Evolutionary conservation across 352 stramenopile genomes (phyloP), one percentile per base, ranked within the genome.

Genomic region (Globisporangium carolinianum): DNA sequence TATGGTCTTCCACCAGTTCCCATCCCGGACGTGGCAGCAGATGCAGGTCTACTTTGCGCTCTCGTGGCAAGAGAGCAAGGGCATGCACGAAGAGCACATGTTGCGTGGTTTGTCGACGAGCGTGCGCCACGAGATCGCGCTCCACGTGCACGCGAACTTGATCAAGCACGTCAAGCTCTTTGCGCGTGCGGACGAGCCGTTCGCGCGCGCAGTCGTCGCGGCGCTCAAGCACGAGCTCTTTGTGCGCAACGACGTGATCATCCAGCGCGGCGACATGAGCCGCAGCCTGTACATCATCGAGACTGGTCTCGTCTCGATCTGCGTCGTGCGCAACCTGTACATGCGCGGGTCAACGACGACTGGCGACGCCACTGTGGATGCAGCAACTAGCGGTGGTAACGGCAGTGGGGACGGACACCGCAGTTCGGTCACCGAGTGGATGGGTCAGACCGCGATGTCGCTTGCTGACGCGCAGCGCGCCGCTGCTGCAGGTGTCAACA

Each of bases 41-140:
- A 88, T 89, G 79, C 76, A 89, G 54, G 65, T 86, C 6, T 91
- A 88, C 60, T 88, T 89, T 55, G 67, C 76, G 11, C 63, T 89
- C 1, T 76, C 72, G 43, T 89, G 81, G 81, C 65, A 79, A 8
- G 75, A 88, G 47, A 88, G 70, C 67, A 81, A 86, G 24, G 81
- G 81, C 9, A 78, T 84, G 48, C 69, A 76, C 46, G 79, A 89
- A 51, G 67, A 79, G 9, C 61, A 86, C 35, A 64, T 82, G 47
- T 64, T 91, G 2, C 60, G 71, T 9, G 78, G 78, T 4, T 48
- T 91, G 37, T 76, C 78, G 11, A 68, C 63, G 1, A 71, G 73
- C 0, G 63, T 89, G 17, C 69, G 75, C 5, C 72, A 85, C 37
- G 78, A 89, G 37, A 71, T 91, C 53, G 75, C 76, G 8, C 72